Percentiles rank a stretch among this genome's conserved stretches.
phyloP scores from a whole-genome alignment of 2,329 filamentous ascomycete species.

The Aspergillus sp. region DNA sequence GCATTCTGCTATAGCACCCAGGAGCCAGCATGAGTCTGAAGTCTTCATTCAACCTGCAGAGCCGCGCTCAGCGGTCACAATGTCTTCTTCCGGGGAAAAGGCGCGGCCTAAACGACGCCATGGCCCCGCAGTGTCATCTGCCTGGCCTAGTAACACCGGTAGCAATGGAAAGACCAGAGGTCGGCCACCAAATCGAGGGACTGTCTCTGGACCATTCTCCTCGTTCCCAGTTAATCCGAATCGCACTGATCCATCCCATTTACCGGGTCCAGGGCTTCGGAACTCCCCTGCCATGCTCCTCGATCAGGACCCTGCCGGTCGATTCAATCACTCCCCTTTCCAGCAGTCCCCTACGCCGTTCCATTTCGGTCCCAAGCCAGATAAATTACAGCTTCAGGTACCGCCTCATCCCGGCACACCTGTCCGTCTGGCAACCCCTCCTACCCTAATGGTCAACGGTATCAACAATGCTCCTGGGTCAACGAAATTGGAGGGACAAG shows the following conservation, averaged over 20 bases:
- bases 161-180: slow-evolving; percentile 73
- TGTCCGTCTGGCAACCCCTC: slow-evolving; percentile 47
- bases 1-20: slow-evolving; percentile 73
- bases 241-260: slow-evolving; percentile 49
- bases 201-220: slow-evolving; percentile 65
- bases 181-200: slow-evolving; percentile 72
- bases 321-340: slow-evolving; percentile 22
- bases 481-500: slow-evolving; percentile 16
- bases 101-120: slow-evolving; percentile 59
- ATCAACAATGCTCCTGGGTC: slow-evolving; percentile 25
- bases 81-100: slow-evolving; percentile 52
- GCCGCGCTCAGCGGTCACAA: slow-evolving; percentile 73
- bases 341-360: slow-evolving; percentile 31
- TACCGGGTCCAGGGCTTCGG: slow-evolving; percentile 41
- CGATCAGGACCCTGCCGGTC: slow-evolving; percentile 38
- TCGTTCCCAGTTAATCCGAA: slow-evolving; percentile 67
- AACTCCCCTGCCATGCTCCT: slow-evolving; percentile 47
- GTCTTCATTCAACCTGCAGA: slow-evolving; percentile 47
- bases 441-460: slow-evolving; percentile 43
- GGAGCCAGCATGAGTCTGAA: slow-evolving; percentile 37
- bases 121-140: slow-evolving; percentile 85
- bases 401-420: slow-evolving; percentile 43
- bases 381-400: slow-evolving; percentile 47
- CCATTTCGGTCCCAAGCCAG: slow-evolving; percentile 29
- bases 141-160: slow-evolving; percentile 72